Evolutionary conservation across 768 basidiomycete genomes (phyloP), one percentile per base, ranked within the genome.

Genomic region (Amylocystis lapponica): DNA sequence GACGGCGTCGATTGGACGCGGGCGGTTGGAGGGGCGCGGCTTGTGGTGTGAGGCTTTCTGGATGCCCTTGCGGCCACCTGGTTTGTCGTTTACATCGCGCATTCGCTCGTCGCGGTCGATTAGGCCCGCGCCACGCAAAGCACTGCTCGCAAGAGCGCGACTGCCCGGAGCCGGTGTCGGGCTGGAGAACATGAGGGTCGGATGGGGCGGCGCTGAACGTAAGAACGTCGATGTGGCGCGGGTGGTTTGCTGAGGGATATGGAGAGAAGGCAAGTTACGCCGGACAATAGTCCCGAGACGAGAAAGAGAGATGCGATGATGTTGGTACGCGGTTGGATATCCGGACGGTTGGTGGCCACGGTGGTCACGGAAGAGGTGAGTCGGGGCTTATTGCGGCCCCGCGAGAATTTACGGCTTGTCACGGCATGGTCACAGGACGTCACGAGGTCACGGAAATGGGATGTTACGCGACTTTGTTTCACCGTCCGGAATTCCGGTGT

Each of bases 101-200:
- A 89, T 88, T 52, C 69, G 74, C 45, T 79, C 69, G 61, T 89
- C 86, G 44, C 76, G 69, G 71, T 86, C 85, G 48, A 86, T 81
- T 57, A 88, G 78, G 31, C 86, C 86, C 3, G 83, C 85, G 27
- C 65, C 77, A 46, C 81, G 79, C 20, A 88, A 67, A 23, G 83
- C 80, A 45, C 65, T 81, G 45, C 72, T 51, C 17, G 78, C 83
- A 16, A 89, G 64, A 22, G 73, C 58, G 51, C 80, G 75, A 39
- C 74, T 67, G 51, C 80, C 75, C 13, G 81, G 66, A 5, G 76
- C 70, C 7, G 79, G 71, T 8, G 83, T 71, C 32, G 80, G 68
- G 47, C 72, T 78, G 33, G 82, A 82, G 59, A 77, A 50, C 53
- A 54, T 54, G 45, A 37, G 16, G 19, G 45, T n/a, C 31, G 12